Base-by-base conservation (phyloP, 306 rosid species). In the Neltuma alba region DNA sequence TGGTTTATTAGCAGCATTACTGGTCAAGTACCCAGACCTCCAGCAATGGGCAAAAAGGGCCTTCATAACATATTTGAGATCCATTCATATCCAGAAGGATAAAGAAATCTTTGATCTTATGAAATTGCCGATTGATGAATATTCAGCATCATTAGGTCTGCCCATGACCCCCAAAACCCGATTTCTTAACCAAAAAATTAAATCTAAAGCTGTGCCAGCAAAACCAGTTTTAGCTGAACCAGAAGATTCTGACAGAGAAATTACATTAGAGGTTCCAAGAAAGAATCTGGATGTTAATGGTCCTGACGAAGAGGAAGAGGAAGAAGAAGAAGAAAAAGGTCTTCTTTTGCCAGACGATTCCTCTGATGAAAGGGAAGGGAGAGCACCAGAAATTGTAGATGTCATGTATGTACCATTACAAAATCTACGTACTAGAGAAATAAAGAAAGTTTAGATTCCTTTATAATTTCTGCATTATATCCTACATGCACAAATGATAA, bases 131-230 rank as follows among this genome's bases (percentile, higher is more conserved):
- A 75, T 94, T 73, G 92, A 92, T 28, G 83, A 87, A 30, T 94
- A 82, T 87, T 86, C 99, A 37, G 95, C 93, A 38, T 92, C 99
- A 38, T 70, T 94, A 81, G 98, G 98, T 66, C 87, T 94, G 45
- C 92, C 97, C 52, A 88, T 91, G 89, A 91, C 93, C 68, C 97
- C 97, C 38, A 94, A 84, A 85, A 58, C 91, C 40, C 93, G 91
- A 79, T 94, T 92, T 76, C 80, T 86, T 30, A 86, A 87, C 78
- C 89, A 80, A 78, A 94, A 88, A 81, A 52, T 74, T 36, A 94
- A 89, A 83, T 67, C 85, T 28, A 82, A 87, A 52, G 83, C 67
- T 15, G 66, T 9, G n/a, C 63, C 86, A 50, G 76, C 77, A 77
- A 75, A 75, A 42, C 64, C 84, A 48, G 12, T 70, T 55, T 61